phyloP scores from a whole-genome alignment of 352 stramenopile species.

The Globisporangium cylindrosporum region DNA sequence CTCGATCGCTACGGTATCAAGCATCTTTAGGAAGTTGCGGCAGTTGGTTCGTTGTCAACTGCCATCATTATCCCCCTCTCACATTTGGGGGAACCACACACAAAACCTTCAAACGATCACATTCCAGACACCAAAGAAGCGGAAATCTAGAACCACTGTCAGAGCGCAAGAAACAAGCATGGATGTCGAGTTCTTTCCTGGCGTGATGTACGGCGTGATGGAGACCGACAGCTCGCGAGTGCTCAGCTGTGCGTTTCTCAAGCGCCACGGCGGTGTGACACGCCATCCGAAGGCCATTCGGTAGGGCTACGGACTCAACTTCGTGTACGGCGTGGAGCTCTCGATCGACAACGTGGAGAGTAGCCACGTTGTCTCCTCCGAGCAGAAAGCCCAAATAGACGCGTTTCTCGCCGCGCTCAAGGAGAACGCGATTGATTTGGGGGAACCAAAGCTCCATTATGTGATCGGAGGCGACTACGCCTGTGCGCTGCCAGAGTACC shows the following conservation, averaged over 20 bases:
- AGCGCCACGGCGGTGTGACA: background rate
- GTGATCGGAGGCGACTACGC: background rate
- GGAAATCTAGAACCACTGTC: too few species aligned
- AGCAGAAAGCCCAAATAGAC: background rate
- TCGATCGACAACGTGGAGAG: background rate
- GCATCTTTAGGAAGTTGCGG: too few species aligned
- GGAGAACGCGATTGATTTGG: background rate
- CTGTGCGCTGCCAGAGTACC: background rate
- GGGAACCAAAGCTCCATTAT: background rate
- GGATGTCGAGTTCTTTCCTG: background rate
- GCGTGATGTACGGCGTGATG: background rate
- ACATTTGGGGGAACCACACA: too few species aligned
- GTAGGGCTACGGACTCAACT: background rate
- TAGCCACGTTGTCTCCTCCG: background rate
- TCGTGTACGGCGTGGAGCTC: background rate
- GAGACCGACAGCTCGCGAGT: background rate
- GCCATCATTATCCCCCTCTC: too few species aligned
- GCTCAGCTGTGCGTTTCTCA: background rate
- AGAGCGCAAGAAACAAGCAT: background rate
- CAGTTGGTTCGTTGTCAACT: too few species aligned
- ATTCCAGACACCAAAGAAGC: too few species aligned
- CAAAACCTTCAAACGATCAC: too few species aligned
- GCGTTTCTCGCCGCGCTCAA: background rate
- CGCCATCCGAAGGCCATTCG: background rate
- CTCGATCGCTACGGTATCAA: too few species aligned